Evolutionary conservation across 331 rosid genomes (phyloP).

Genomic region (Malus hybrid): DNA sequence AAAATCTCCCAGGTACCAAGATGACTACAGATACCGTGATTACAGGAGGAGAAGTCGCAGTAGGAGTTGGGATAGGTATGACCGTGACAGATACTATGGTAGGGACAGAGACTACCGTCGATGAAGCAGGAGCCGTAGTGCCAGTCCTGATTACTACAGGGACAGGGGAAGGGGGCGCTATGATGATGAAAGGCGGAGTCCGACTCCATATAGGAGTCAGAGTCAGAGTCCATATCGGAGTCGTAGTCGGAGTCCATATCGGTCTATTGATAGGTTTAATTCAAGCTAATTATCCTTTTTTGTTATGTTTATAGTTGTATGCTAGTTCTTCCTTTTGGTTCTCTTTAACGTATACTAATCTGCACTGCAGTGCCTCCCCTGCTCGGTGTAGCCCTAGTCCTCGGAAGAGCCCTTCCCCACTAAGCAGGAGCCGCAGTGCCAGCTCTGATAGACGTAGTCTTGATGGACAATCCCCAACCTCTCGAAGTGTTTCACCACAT

Average conservation of each 20-base stretch:
- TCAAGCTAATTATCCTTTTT: not conserved
- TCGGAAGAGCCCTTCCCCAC: slow-evolving; percentile 46
- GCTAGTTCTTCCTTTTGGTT: not conserved
- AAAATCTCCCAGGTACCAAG: slow-evolving; percentile 33
- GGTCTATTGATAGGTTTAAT: slow-evolving; percentile 53
- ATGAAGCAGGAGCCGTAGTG: slow-evolving; percentile 69
- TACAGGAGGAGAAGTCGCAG: slow-evolving; percentile 67
- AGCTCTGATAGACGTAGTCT: slow-evolving; percentile 46
- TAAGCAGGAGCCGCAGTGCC: slow-evolving; percentile 30
- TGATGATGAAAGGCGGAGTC: slow-evolving; percentile 49
- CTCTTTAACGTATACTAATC: not conserved
- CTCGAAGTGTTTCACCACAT: slow-evolving; percentile 55
- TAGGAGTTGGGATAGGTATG: slow-evolving; percentile 59
- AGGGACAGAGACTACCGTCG: slow-evolving; percentile 47
- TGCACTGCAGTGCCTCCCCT: slow-evolving; percentile 53
- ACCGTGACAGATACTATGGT: slow-evolving; percentile 55
- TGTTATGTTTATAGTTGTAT: not conserved
- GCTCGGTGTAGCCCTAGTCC: slow-evolving; percentile 47
- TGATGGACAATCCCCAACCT: slow-evolving; percentile 37
- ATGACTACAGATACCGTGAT: slow-evolving; percentile 53
- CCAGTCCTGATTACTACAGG: slow-evolving; percentile 57
- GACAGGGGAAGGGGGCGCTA: slow-evolving; percentile 56
- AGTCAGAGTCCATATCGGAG: slow-evolving; percentile 10
- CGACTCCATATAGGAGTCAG: not conserved
- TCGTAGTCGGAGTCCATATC: slow-evolving; percentile 9